These are phyloP conservation scores for Mediolabrus comicus DNA, from an alignment of 108 stramenopile species.

Conservation along the genomic window DNA sequence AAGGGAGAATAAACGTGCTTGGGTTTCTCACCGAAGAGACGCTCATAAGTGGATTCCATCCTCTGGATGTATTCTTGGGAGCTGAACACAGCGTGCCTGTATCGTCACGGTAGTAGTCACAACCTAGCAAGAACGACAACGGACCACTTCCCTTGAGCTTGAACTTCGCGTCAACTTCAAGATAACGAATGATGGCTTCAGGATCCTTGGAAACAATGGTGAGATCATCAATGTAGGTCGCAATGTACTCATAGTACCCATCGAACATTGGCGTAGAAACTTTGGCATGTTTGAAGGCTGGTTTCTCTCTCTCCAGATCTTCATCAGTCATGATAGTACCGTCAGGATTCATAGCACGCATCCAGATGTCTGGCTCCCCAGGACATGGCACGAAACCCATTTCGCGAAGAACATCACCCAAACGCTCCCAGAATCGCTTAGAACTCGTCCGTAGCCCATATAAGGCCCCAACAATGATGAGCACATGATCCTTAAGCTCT, in stretches of 20 bases:
- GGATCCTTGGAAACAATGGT: conserved; percentile 3
- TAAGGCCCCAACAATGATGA: conserved; percentile 24
- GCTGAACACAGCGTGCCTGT: conserved; percentile 17
- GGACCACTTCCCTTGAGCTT: conserved; percentile 41
- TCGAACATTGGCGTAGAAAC: not conserved
- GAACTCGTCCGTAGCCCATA: conserved; percentile 38
- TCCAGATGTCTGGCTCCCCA: conserved; percentile 32
- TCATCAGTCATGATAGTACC: not conserved
- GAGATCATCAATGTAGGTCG: not conserved
- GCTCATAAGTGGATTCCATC: conserved; percentile 6
- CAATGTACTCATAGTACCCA: conserved; percentile 9
- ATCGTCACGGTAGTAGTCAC: conserved; percentile 26
- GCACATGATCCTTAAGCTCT: not conserved
- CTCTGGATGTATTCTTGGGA: conserved; percentile 36
- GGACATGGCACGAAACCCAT: conserved; percentile 19
- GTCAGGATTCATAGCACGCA: not conserved
- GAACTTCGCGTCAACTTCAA: conserved; percentile 9
- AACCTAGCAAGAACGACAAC: conserved; percentile 34
- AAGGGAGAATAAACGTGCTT: not conserved
- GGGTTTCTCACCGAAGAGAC: conserved; percentile 28
- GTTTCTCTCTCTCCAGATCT: too few relatives aligned
- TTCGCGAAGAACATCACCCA: conserved; percentile 16
- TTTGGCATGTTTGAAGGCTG: too few relatives aligned
- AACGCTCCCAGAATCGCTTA: not conserved
- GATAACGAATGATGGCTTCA: not conserved